Evolutionary conservation across 2,329 filamentous ascomycete species (phyloP).

Genomic region (Hypoxylon sp.): DNA sequence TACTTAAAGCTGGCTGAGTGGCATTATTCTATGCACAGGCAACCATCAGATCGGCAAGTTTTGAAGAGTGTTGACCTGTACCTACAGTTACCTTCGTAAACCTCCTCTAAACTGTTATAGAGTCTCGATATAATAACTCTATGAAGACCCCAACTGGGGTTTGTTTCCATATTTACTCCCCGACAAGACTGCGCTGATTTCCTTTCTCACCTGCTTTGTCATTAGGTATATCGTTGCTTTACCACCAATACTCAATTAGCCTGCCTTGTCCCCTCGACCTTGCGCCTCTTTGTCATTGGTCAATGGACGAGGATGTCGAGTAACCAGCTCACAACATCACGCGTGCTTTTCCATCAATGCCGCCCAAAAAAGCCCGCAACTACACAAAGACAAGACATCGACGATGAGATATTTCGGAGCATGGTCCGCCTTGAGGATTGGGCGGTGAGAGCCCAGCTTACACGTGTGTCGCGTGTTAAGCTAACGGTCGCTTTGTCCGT

Average conservation of each 20-base stretch:
- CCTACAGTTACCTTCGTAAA: not conserved
- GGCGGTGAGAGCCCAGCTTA: not conserved
- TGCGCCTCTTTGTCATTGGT: slow-evolving; percentile 28
- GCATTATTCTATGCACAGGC: not conserved
- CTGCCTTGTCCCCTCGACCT: slow-evolving; percentile 17
- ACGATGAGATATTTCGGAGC: slow-evolving; percentile 1
- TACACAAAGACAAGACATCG: slow-evolving; percentile 26
- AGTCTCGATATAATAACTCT: not conserved
- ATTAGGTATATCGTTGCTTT: slow-evolving; percentile 12
- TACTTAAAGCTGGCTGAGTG: not conserved
- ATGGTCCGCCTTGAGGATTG: not conserved
- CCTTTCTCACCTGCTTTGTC: slow-evolving; percentile 30
- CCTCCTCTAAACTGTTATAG: not conserved
- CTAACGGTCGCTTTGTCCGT: slow-evolving; percentile 34
- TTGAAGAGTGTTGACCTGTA: not conserved
- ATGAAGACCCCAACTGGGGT: not conserved
- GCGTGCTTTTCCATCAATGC: not conserved
- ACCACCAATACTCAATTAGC: slow-evolving; percentile 1
- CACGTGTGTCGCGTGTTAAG: not conserved
- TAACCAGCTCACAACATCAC: slow-evolving; percentile 17
- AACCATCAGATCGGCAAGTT: not conserved
- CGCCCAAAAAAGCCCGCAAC: not conserved
- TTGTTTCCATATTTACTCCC: slow-evolving; percentile 30
- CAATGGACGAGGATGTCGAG: slow-evolving; percentile 15
- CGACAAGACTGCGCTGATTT: not conserved